Conservation (phyloP, 2,329 filamentous ascomycete species). For the Verticillium nonalfalfae region DNA sequence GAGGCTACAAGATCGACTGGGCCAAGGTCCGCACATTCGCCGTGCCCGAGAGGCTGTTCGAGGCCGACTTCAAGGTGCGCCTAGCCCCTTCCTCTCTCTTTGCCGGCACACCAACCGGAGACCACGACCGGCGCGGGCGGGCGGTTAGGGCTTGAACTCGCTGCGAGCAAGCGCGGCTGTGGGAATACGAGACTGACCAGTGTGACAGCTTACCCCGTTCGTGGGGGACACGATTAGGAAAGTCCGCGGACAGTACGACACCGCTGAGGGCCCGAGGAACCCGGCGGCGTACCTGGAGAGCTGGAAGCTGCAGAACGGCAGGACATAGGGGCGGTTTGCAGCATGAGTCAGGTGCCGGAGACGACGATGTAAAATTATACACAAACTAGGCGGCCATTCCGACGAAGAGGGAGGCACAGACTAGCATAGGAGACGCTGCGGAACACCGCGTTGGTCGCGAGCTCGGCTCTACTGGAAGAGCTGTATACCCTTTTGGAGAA, state of each 20-base stretch:
- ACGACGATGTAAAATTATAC: neutral
- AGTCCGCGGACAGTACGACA: slow-evolving; percentile 47
- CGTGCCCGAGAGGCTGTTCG: slow-evolving; percentile 61
- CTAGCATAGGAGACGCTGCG: neutral
- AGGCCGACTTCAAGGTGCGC: slow-evolving; percentile 58
- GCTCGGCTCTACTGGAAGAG: slow-evolving; percentile 1
- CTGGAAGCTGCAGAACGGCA: slow-evolving; percentile 64
- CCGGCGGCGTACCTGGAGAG: slow-evolving; percentile 56
- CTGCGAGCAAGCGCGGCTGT: neutral
- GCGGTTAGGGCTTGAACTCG: rapidly evolving
- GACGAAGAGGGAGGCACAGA: too few species aligned
- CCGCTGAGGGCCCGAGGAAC: slow-evolving; percentile 49
- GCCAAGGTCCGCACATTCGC: slow-evolving; percentile 86
- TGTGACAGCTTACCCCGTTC: slow-evolving; percentile 67
- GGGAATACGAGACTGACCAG: neutral
- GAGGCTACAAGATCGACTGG: slow-evolving; percentile 80
- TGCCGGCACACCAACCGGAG: too few species aligned
- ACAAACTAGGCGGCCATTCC: neutral
- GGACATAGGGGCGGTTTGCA: neutral
- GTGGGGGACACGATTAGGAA: slow-evolving; percentile 56
- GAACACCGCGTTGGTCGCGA: neutral
- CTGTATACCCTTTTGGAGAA: slow-evolving; percentile 8
- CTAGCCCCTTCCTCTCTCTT: neutral
- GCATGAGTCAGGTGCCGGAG: neutral
- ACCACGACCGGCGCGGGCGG: too few species aligned